Evolutionary conservation across 441 rosid genomes (phyloP).

Genomic region (Dalechampia spathulata): DNA sequence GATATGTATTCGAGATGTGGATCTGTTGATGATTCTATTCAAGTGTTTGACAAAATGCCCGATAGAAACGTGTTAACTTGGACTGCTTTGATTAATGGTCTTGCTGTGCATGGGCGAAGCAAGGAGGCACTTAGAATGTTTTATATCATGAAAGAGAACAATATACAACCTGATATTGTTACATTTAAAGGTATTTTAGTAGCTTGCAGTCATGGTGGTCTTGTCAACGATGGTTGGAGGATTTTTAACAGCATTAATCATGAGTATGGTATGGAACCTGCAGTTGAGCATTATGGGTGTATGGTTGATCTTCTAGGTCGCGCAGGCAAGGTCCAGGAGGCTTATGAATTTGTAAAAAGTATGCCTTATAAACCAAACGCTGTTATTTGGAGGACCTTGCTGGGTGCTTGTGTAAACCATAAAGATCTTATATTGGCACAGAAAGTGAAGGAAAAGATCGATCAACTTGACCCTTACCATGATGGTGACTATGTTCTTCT

Average conservation of each 20-base stretch:
- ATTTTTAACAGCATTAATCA: constrained; percentile 40
- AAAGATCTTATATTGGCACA: constrained; percentile 56
- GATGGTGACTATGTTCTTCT: constrained; percentile 75
- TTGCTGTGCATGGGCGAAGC: constrained; percentile 72
- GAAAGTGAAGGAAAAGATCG: constrained; percentile 41
- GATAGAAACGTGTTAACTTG: constrained; percentile 57
- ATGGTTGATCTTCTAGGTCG: constrained; percentile 78
- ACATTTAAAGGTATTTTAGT: constrained; percentile 63
- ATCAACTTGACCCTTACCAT: constrained; percentile 47
- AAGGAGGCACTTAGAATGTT: constrained; percentile 41
- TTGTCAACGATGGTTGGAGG: constrained; percentile 48
- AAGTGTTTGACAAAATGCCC: constrained; percentile 47
- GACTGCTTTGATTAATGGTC: constrained; percentile 73
- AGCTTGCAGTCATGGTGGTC: constrained; percentile 79
- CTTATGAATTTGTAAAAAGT: constrained; percentile 37
- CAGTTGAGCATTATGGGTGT: constrained; percentile 68
- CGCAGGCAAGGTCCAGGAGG: constrained; percentile 59
- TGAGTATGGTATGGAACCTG: constrained; percentile 40
- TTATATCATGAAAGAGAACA: constrained; percentile 42
- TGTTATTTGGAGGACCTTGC: constrained; percentile 72
- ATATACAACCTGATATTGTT: constrained; percentile 47
- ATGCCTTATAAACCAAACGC: constrained; percentile 52
- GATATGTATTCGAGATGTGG: constrained; percentile 85
- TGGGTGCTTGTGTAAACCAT: constrained; percentile 80
- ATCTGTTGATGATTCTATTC: constrained; percentile 47